Percentiles rank a stretch among this genome's conserved stretches.
Conservation (phyloP, 2,329 filamentous ascomycete genomes). For the Xylariaceae sp. region DNA sequence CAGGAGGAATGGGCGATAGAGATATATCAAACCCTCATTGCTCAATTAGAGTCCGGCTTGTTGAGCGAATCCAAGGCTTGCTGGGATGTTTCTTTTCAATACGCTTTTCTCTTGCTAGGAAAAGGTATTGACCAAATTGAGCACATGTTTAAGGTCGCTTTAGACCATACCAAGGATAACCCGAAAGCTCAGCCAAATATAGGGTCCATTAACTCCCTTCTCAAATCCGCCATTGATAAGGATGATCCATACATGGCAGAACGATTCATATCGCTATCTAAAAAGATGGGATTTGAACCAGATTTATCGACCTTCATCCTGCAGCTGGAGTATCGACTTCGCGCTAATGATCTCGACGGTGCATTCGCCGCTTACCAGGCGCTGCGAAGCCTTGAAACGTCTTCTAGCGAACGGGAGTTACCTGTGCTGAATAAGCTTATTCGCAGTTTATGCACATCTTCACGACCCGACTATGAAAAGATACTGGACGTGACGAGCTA, state of each 20-base stretch:
- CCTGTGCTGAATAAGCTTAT: slow-evolving; percentile 75
- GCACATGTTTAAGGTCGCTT: slow-evolving; percentile 74
- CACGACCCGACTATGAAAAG: slow-evolving; percentile 69
- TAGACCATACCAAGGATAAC: slow-evolving; percentile 54
- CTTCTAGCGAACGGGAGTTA: slow-evolving; percentile 64
- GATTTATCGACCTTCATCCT: slow-evolving; percentile 75
- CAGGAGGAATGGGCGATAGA: slow-evolving; percentile 67
- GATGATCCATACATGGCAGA: slow-evolving; percentile 76
- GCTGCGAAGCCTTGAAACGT: slow-evolving; percentile 62
- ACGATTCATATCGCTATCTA: slow-evolving; percentile 71
- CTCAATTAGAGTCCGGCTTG: slow-evolving; percentile 41
- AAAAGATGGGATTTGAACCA: slow-evolving; percentile 68
- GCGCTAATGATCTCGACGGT: slow-evolving; percentile 73
- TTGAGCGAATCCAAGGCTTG: slow-evolving; percentile 57
- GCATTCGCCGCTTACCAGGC: slow-evolving; percentile 70
- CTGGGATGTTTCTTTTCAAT: slow-evolving; percentile 78
- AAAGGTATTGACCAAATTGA: slow-evolving; percentile 75
- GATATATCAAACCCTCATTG: slow-evolving; percentile 61
- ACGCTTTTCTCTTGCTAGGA: slow-evolving; percentile 73
- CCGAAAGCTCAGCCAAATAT: slow-evolving; percentile 65
- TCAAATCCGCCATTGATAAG: slow-evolving; percentile 74
- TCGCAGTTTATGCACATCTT: slow-evolving; percentile 67
- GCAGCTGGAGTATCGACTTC: slow-evolving; percentile 78
- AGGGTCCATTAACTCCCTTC: slow-evolving; percentile 76
- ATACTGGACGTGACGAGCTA: slow-evolving; percentile 77